Base-by-base conservation (phyloP, 2,329 filamentous ascomycete species). In the Penicillium concentricum region DNA sequence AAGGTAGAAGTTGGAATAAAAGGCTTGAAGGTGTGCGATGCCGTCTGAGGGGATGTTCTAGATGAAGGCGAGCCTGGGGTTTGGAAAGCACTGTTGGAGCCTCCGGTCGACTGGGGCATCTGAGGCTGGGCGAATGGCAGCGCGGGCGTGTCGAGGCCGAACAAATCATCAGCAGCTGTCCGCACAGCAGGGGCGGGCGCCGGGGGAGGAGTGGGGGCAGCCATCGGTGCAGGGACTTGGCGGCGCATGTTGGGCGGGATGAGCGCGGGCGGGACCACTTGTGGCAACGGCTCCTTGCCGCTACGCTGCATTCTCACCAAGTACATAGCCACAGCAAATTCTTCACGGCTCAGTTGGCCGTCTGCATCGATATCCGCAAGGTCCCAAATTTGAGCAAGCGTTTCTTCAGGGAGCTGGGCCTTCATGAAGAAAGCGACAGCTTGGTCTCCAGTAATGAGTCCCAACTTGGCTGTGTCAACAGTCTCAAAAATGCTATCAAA, bases 261-360 rank as follows among this genome's bases (percentile, higher is more conserved):
- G 38, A 97, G 79, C 64, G 88, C 92, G 0, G 87, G 80, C 10
- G 93, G 92, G 41, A 99, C 78, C n/a, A 85, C 82, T 22, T 87
- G 80, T 2, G 94, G 94, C 32, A 97, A 75, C 28, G 84, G 79
- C 54, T 87, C 85, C 56, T 86, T 85, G 60, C 87, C 88, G 62
- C 84, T 89, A 52, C 92, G 84, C 72, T 97, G 92, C 72, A 96
- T 90, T 59, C 92, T 86, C 67, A 99, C 97, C 49, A 99, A 81
- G 71, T 95, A 95, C 92, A 99, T 97, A 51, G 94, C 93, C 45
- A 99, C 92, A 0, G 94, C 92, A 71, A 99, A 99, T 67, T 96
- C 92, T 64, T 99, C 94, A 66, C 85, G 86, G 45, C 84, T 92
- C 55, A 99, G 79, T 56, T 89, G 87, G 12, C 94, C 94, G 65